A percentile compares a stretch with the other conserved stretches of the same genome.
Conservation (phyloP, 345 rosid genomes). For the Populus davidiana region DNA sequence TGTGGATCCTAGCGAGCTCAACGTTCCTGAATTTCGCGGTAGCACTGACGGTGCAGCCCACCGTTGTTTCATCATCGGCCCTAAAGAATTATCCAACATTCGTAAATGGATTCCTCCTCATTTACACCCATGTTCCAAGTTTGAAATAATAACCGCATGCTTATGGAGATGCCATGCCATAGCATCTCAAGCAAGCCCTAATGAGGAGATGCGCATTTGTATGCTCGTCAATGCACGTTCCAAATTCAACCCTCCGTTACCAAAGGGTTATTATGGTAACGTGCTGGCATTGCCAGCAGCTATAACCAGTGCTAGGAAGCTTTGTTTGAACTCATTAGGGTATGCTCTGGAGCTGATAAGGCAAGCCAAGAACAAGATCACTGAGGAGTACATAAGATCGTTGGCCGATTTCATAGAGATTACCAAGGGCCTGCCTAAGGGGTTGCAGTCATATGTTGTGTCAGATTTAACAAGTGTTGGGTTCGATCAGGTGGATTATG, state of each 20-base stretch:
- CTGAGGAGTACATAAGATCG: conserved; percentile 22
- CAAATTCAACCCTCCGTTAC: neutral
- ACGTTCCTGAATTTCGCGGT: neutral
- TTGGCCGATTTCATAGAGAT: conserved; percentile 17
- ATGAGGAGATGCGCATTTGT: conserved; percentile 10
- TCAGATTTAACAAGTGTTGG: neutral
- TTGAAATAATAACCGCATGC: conserved; percentile 23
- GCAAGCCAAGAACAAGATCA: conserved; percentile 24
- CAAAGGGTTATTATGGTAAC: conserved; percentile 42
- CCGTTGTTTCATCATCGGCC: conserved; percentile 15
- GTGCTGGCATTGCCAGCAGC: conserved; percentile 29
- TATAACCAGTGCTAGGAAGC: conserved; percentile 21
- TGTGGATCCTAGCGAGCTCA: conserved; percentile 1
- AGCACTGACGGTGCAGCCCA: neutral
- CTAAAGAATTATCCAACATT: neutral
- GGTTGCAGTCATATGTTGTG: neutral
- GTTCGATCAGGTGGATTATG: conserved; percentile 20
- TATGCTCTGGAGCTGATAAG: conserved; percentile 33
- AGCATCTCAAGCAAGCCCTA: conserved; percentile 6
- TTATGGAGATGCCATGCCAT: conserved; percentile 28
- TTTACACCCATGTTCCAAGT: conserved; percentile 7
- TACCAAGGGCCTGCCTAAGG: conserved; percentile 1
- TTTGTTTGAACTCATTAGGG: conserved; percentile 20
- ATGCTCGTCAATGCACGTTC: neutral
- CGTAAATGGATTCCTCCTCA: conserved; percentile 1